Percentiles rank a stretch among this genome's conserved stretches.
phyloP scores from a whole-genome alignment of 306 rosid species.

The Boehmeria nivea region DNA sequence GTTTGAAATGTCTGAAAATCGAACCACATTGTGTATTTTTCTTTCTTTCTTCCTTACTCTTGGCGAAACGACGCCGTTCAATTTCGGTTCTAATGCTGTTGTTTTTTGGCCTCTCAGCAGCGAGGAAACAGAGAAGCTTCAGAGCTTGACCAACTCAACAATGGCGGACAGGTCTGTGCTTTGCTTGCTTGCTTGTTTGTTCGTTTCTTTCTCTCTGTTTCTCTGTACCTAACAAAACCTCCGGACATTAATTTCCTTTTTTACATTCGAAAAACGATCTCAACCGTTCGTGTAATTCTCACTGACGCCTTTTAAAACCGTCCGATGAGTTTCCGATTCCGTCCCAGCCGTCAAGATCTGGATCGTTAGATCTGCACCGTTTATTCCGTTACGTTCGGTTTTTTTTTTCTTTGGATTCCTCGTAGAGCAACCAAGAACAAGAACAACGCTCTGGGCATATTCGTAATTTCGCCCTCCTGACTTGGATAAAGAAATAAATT shows the following conservation, averaged over 20 bases:
- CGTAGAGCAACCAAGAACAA: not conserved
- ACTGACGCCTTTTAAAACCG: slow-evolving; percentile 8
- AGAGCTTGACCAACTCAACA: slow-evolving; percentile 67
- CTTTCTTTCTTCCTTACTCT: not conserved
- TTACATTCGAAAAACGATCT: slow-evolving; percentile 21
- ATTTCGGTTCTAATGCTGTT: not conserved
- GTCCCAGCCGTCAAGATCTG: slow-evolving; percentile 49
- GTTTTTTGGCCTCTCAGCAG: slow-evolving; percentile 30
- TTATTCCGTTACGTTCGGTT: slow-evolving; percentile 43
- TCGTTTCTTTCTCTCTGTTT: not conserved
- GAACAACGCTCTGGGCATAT: too few relatives aligned
- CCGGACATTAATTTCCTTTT: slow-evolving; percentile 21
- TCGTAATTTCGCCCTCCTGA: not conserved
- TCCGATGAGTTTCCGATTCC: slow-evolving; percentile 18
- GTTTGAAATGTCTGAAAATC: not conserved
- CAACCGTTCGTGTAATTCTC: slow-evolving; percentile 30
- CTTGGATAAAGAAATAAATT: slow-evolving; percentile 21
- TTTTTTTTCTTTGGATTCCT: slow-evolving; percentile 49
- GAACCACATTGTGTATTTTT: not conserved
- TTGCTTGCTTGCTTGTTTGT: too few relatives aligned
- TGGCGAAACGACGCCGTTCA: not conserved
- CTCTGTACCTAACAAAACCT: slow-evolving; percentile 18
- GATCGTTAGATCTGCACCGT: slow-evolving; percentile 60
- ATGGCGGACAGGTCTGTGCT: slow-evolving; percentile 75
- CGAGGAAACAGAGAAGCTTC: slow-evolving; percentile 37